Base-by-base conservation (phyloP, 441 rosid species). In the Macaranga tanarius region DNA sequence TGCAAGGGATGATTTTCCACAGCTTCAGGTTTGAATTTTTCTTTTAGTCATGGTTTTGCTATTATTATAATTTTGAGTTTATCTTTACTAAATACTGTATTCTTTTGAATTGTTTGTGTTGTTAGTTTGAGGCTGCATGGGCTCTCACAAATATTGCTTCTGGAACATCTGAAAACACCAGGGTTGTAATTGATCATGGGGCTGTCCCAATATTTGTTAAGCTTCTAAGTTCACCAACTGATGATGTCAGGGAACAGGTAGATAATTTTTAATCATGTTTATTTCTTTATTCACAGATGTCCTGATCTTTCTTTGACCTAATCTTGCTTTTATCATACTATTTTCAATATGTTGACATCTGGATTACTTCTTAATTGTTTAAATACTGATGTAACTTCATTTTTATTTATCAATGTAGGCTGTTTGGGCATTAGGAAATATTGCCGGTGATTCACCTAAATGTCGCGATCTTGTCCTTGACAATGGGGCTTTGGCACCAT, bases 161-260 rank as follows among this genome's bases (percentile, higher is more conserved):
- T 40, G 95, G 97, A 67, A 91, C 95, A 69, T 93, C 98, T 31
- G 93, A 91, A 72, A 86, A 89, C 78, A 87, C 91, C 3, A 87
- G 70, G 79, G 92, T 86, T 73, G 89, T 91, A 2, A 86, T 91
- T 75, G 95, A 89, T 80, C 92, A 90, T 60, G 84, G 86, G 47
- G 98, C 90, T 65, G 88, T 91, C 26, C 96, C 98, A 13, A 82
- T 91, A 68, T 90, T 93, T 78, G 87, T 90, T 8, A 88, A 82
- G 82, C 95, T 93, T 74, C 86, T 93, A 70, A 81, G 73, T 80
- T 93, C 98, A 31, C 88, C 85, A 34, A 83, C 86, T 42, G 95
- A 90, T 75, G 95, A 87, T 86, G 95, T 93, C 58, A 89, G 94
- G 73, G 92, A 91, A 76, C 94, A 93, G 95, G 98, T 92, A 64